Evolutionary conservation across 1,139 yeast genomes (phyloP).

Genomic region (Lipomyces yarrowii): DNA sequence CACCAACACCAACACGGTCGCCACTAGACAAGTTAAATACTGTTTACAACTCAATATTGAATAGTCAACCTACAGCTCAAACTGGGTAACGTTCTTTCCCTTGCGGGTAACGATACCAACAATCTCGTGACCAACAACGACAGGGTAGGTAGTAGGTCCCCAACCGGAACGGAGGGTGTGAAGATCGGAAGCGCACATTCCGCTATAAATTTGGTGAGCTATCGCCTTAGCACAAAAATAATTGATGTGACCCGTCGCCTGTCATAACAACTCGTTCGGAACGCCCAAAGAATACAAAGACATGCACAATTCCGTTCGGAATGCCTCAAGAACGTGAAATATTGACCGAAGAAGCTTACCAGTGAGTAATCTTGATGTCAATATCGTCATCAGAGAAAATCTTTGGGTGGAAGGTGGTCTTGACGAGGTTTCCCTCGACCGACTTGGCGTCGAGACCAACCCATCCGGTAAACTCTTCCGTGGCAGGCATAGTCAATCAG

Average conservation of each 20-base stretch:
- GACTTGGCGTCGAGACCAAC: slow-evolving; percentile 32
- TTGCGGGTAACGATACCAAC: slow-evolving; percentile 56
- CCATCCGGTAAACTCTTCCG: slow-evolving; percentile 32
- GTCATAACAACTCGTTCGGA: no score
- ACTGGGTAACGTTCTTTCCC: slow-evolving; percentile 51
- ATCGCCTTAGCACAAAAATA: background rate
- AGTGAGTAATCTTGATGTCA: slow-evolving; percentile 33
- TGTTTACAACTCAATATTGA: background rate
- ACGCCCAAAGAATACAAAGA: no score
- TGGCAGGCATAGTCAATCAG: slow-evolving; percentile 16
- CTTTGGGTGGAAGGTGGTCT: slow-evolving; percentile 32
- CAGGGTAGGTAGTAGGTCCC: slow-evolving; percentile 43
- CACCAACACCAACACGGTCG: slow-evolving; percentile 67
- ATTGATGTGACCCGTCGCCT: no score
- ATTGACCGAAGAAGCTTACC: slow-evolving; percentile 12
- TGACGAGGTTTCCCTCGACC: slow-evolving; percentile 33
- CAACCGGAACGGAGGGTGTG: slow-evolving; percentile 52
- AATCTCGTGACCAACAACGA: slow-evolving; percentile 57
- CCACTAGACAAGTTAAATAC: slow-evolving; percentile 42
- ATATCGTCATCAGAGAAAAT: slow-evolving; percentile 33
- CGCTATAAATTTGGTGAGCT: slow-evolving; percentile 42
- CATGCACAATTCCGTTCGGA: background rate
- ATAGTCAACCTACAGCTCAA: slow-evolving; percentile 42
- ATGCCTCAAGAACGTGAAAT: background rate
- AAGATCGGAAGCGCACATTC: slow-evolving; percentile 65